Base-by-base conservation (phyloP, 2,329 filamentous ascomycete genomes). In the Diplodia sapinea region DNA sequence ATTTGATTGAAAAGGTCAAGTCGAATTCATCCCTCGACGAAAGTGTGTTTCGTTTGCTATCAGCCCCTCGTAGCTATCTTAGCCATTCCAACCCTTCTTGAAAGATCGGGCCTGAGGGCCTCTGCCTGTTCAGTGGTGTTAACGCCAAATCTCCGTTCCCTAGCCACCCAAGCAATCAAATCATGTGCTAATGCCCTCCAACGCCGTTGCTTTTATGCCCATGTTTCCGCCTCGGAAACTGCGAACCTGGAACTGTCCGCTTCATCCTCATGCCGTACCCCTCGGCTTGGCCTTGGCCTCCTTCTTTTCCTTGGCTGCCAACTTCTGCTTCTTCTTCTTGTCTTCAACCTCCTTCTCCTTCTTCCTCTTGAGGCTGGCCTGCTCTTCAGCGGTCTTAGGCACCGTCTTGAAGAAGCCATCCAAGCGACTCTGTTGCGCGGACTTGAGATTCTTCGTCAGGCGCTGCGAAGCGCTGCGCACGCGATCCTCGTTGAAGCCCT, bases 401-500 rank as follows among this genome's bases (percentile, higher is more conserved):
- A 96, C 82, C 1, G 92, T 89, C 83, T 97, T 97, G 86, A 99
- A 99, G 83, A 99, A 99, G 0, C 95, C 95, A 77, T 98, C 94
- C 1, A 99, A 83, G 26, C 95, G 87, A 33, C 92, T 90, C 81
- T 99, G 95, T 79, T 98, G 95, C 33, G 90, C 90, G 59, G 87
- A 91, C 85, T 97, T 97, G 71, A 96, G 83, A 73, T 93, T 95
- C 86, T 98, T 99, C 77, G 91, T 87, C 68, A 99, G 82, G 67
- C 92, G 88, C 2, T 88, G 86, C 0, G 91, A 94, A 33, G 86
- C 94, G 52, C 86, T 88, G 47, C 94, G 88, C 9, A 99, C 95
- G 20, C 95, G 87, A 76, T 99, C 95, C 78, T 99, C 96, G 36
- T 89, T 96, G 84, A 99, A 99, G 0, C 94, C 95, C 82, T 99